Conservation (phyloP, 495 filamentous ascomycete species). For the Podospora australis region DNA sequence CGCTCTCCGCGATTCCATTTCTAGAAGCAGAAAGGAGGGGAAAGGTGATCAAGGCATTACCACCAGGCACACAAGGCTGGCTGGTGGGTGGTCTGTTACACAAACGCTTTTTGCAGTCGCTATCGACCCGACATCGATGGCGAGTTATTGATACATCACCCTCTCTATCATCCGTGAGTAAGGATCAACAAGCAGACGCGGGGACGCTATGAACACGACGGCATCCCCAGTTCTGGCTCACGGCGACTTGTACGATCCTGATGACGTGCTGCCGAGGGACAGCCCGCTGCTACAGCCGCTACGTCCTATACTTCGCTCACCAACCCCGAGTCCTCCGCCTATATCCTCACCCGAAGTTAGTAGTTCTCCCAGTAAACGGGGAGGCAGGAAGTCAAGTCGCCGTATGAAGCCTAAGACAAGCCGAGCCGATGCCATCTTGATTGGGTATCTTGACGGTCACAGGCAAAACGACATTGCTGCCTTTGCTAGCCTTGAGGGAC, state of each 20-base stretch:
- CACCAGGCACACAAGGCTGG: neutral
- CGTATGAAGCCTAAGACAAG: slow-evolving; percentile 35
- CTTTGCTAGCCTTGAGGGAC: slow-evolving; percentile 33
- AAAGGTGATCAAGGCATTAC: too few species aligned
- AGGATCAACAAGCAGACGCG: slow-evolving; percentile 24
- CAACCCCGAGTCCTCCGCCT: slow-evolving; percentile 30
- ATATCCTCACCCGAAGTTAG: slow-evolving; percentile 27
- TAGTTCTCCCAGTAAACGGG: slow-evolving; percentile 33
- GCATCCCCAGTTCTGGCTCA: slow-evolving; percentile 32
- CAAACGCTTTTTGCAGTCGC: neutral
- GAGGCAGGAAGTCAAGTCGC: slow-evolving; percentile 36
- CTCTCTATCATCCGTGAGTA: slow-evolving; percentile 16
- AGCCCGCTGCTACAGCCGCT: slow-evolving; percentile 38
- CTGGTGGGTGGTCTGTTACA: too few species aligned
- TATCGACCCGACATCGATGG: slow-evolving; percentile 23
- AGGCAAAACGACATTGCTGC: slow-evolving; percentile 41
- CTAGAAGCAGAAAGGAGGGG: slow-evolving; percentile 1
- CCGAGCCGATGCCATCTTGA: slow-evolving; percentile 50
- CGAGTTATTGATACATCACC: slow-evolving; percentile 20
- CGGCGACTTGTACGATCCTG: slow-evolving; percentile 40
- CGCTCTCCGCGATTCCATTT: neutral
- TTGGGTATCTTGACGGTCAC: slow-evolving; percentile 45
- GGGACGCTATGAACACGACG: slow-evolving; percentile 42
- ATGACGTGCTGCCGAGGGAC: slow-evolving; percentile 37
- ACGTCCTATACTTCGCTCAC: slow-evolving; percentile 33